Evolutionary conservation across 257 asterid genomes (phyloP), one percentile per base, ranked within the genome.

Genomic region (Jacaranda mimosifolia): DNA sequence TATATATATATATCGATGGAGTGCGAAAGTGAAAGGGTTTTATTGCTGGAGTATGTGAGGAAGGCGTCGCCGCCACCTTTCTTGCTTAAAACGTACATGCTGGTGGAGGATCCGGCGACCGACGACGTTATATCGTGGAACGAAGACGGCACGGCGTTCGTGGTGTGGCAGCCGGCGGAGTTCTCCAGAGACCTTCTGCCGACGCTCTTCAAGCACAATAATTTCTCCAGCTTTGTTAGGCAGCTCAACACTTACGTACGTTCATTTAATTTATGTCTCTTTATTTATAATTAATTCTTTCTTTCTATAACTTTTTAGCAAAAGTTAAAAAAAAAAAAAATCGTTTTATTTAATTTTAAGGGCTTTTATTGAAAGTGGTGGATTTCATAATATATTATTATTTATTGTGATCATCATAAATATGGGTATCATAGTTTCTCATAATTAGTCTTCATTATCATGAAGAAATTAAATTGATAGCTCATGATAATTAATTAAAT

Each of bases 141-240:
- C 86, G 82, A 15, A 40, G 94, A 83, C 15, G 98, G 98, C 59
- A 85, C 93, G 57, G 92, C 87, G 26, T 91, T 93, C 59, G 82
- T 93, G 5, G 96, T 93, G 21, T 91, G 98, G 98, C 93, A 89
- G 86, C 89, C 97, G 80, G 93, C 93, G 62, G 98, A 93, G 85
- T 93, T 93, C 77, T 84, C 98, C 65, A 79, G 96, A 32, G 98
- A 93, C 60, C 79, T 89, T 75, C 89, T 93, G 2, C 98, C 97
- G 0, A 93, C 94, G 0, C 87, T 91, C 74, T 93, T 93, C 78
- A 93, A 93, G 71, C 98, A 92, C 81, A 79, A 89, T 91, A 93
- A 93, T 86, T 93, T 93, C 85, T 93, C 98, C 62, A 93, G 98
- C 96, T 93, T 93, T 63, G 96, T 93, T 62, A 75, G 98, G 74